Evolutionary conservation across 768 basidiomycete species (phyloP).

Genomic region (Auriculariales sp.): DNA sequence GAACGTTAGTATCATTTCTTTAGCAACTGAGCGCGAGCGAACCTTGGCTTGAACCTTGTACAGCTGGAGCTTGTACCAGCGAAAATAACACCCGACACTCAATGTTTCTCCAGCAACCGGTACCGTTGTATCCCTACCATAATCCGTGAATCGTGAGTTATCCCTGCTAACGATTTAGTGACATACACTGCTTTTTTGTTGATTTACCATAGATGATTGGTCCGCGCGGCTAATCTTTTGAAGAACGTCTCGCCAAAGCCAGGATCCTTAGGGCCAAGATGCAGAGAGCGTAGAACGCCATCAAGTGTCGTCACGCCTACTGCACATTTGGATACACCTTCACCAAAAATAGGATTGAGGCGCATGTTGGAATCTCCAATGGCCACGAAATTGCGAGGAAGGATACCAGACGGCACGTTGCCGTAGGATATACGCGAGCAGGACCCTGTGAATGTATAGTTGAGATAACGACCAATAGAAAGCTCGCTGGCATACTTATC

Average conservation of each 20-base stretch:
- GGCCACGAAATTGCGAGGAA: conserved; percentile 21
- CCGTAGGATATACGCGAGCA: conserved; percentile 16
- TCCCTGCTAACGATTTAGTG: neutral
- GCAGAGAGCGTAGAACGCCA: neutral
- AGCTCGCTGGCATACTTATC: too few relatives aligned
- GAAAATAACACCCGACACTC: neutral
- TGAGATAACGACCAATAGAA: neutral
- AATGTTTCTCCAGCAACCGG: neutral
- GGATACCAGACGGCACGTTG: conserved; percentile 6
- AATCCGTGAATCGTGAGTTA: neutral
- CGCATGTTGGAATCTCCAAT: conserved; percentile 21
- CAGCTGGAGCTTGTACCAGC: neutral
- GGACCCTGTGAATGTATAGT: conserved; percentile 12
- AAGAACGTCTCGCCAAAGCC: neutral
- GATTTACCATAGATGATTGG: neutral
- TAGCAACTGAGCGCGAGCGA: neutral
- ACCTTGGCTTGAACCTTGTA: neutral
- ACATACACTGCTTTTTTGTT: neutral
- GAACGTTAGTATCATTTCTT: neutral
- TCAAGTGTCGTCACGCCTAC: neutral
- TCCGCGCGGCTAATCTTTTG: neutral
- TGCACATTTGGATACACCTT: neutral
- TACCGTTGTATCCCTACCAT: neutral
- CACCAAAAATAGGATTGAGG: conserved; percentile 11
- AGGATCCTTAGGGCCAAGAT: neutral